These are phyloP conservation scores for Plasmodium adleri DNA, from an alignment of 169 alveolate species.

Conservation along the genomic window DNA sequence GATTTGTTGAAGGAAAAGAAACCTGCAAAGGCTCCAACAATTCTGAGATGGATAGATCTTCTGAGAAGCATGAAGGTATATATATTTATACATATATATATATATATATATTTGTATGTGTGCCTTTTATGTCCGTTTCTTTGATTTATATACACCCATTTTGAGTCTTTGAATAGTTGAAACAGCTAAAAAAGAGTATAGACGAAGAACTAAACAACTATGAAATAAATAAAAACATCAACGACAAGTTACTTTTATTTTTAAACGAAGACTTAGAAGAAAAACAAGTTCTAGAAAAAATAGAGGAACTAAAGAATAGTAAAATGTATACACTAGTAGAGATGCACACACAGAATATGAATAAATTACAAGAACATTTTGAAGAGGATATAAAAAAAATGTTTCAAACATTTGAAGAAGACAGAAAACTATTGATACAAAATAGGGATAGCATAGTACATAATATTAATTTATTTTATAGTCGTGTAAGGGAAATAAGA, in stretches of 20 bases:
- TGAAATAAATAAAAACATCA: constrained; percentile 59
- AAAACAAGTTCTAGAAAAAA: constrained; percentile 35
- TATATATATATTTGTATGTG: not conserved
- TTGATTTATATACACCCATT: not conserved
- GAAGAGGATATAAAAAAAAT: constrained; percentile 37
- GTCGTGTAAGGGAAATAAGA: constrained; percentile 10
- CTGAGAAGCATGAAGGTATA: constrained; percentile 39
- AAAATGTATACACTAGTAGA: constrained; percentile 29
- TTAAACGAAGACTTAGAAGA: constrained; percentile 44
- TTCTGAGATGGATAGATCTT: constrained; percentile 43
- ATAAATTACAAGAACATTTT: constrained; percentile 32
- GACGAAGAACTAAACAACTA: constrained; percentile 55
- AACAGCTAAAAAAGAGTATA: constrained; percentile 43
- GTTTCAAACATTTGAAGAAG: constrained; percentile 46
- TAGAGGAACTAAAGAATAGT: constrained; percentile 48
- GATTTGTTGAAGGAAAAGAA: constrained; percentile 11
- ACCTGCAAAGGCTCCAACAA: constrained; percentile 31
- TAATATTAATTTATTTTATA: constrained; percentile 46
- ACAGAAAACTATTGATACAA: constrained; percentile 16
- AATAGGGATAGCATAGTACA: constrained; percentile 43
- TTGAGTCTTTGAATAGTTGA: constrained; percentile 8
- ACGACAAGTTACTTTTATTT: constrained; percentile 39
- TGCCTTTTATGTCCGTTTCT: not conserved
- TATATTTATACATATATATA: not conserved
- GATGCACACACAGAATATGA: constrained; percentile 50